Conservation (phyloP, 202 grass and related monocot genomes). For the Carex arenaria region DNA sequence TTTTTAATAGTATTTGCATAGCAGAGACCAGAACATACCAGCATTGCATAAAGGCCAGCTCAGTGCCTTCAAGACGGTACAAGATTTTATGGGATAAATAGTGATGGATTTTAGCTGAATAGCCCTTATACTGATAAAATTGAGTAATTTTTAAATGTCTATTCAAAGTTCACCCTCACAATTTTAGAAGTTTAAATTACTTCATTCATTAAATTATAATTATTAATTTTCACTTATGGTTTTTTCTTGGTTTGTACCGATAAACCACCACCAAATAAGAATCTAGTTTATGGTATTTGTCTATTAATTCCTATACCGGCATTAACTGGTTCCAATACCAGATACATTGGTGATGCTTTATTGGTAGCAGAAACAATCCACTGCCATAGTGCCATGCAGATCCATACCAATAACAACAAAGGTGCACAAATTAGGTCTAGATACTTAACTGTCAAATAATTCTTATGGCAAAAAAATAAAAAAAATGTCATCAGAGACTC, state of each 20-base stretch:
- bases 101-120: conserved; percentile 66
- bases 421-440: not conserved
- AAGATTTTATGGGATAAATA: conserved; percentile 97
- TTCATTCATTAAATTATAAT: not conserved
- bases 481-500: no score
- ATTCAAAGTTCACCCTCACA: not conserved
- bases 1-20: conserved; percentile 5
- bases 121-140: conserved; percentile 30
- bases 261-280: not conserved
- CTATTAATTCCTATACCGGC: not conserved
- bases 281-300: not conserved
- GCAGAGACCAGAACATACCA: conserved; percentile 42
- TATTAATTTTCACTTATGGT: not conserved
- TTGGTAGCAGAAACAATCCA: not conserved
- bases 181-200: not conserved
- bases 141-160: conserved; percentile 9
- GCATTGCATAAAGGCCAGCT: conserved; percentile 66
- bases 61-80: conserved; percentile 61
- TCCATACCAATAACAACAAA: conserved; percentile 12
- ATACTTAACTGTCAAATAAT: no score
- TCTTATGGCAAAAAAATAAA: no score
- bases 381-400: not conserved
- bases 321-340: not conserved
- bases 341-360: not conserved
- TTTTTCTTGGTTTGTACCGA: not conserved